phyloP scores from a whole-genome alignment of 1,284 basidiomycete species.

The Papiliotrema flavescens region DNA sequence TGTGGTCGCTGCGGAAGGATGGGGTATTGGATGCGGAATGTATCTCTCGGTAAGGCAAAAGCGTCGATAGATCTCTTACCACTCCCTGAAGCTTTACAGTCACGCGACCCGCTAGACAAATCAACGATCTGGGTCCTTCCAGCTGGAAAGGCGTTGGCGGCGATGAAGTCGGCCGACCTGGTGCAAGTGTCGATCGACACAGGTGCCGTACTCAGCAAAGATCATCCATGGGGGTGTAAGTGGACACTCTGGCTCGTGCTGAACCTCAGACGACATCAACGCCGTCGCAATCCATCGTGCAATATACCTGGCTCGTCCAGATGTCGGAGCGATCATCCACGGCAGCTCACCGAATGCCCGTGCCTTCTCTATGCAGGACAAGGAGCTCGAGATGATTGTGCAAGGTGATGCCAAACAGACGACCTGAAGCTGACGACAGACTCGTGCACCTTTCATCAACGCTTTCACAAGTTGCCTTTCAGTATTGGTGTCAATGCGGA shows the following conservation, averaged over 20 bases:
- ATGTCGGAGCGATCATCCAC: constrained; percentile 20
- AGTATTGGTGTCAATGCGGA: constrained; percentile 4
- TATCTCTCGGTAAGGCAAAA: constrained; percentile 14
- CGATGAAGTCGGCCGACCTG: constrained; percentile 16
- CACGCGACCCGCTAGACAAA: constrained; percentile 15
- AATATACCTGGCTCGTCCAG: constrained; percentile 19
- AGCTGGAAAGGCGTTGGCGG: constrained; percentile 16
- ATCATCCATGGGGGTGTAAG: constrained; percentile 2
- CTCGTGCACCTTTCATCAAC: constrained; percentile 24
- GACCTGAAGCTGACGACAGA: constrained; percentile 6
- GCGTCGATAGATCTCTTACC: neutral
- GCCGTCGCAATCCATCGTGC: constrained; percentile 21
- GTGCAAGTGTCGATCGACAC: constrained; percentile 13
- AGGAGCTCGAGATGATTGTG: constrained; percentile 20
- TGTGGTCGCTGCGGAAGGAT: constrained; percentile 22
- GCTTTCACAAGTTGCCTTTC: constrained; percentile 18
- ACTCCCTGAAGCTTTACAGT: constrained; percentile 2
- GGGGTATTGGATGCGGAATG: constrained; percentile 23
- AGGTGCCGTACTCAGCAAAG: constrained; percentile 8
- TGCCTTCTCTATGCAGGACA: constrained; percentile 15
- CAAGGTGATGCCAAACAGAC: constrained; percentile 9
- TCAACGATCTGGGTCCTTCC: constrained; percentile 20
- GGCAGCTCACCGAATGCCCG: constrained; percentile 23
- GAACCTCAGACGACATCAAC: constrained; percentile 16
- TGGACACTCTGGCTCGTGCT: neutral